These are phyloP conservation scores for Neurospora sp. DNA, from an alignment of 2,329 filamentous ascomycete genomes.

Conservation along the genomic window DNA sequence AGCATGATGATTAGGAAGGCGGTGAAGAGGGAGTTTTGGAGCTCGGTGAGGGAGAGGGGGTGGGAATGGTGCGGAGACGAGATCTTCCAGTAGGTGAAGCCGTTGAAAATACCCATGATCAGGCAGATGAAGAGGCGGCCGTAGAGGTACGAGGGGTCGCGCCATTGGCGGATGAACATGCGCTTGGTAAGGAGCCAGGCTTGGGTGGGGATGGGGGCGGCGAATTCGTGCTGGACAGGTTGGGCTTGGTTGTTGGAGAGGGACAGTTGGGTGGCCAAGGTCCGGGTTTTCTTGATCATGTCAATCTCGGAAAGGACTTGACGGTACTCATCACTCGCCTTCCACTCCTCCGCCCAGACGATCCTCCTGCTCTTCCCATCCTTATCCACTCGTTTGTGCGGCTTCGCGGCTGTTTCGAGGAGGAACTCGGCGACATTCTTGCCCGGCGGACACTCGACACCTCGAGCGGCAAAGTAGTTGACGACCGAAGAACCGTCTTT, in stretches of 20 bases:
- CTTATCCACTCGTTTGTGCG: conserved; percentile 29
- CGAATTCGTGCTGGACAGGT: conserved; percentile 44
- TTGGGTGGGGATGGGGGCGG: conserved; percentile 47
- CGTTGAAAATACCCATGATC: conserved; percentile 56
- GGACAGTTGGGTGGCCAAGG: conserved; percentile 25
- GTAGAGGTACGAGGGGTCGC: conserved; percentile 51
- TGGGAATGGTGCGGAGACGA: conserved; percentile 20
- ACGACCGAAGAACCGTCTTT: conserved; percentile 27
- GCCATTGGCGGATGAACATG: conserved; percentile 54
- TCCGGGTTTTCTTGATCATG: conserved; percentile 33
- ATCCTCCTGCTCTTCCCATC: conserved; percentile 28
- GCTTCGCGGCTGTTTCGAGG: conserved; percentile 31
- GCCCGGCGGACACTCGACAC: conserved; percentile 34
- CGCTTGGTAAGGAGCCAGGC: conserved; percentile 43
- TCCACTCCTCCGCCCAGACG: conserved; percentile 29
- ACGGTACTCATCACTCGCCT: conserved; percentile 22
- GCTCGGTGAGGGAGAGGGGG: conserved; percentile 41
- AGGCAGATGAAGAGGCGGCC: conserved; percentile 55
- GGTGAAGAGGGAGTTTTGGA: conserved; percentile 64
- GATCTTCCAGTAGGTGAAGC: conserved; percentile 59
- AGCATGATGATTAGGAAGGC: conserved; percentile 71
- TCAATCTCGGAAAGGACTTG: conserved; percentile 23
- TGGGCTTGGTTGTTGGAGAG: conserved; percentile 23
- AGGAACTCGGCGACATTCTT: conserved; percentile 60
- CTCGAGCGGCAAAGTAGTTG: conserved; percentile 51